Evolutionary conservation across 2,329 filamentous ascomycete genomes (phyloP), one percentile per base, ranked within the genome.

Genomic region (Hypoxylon sp.): DNA sequence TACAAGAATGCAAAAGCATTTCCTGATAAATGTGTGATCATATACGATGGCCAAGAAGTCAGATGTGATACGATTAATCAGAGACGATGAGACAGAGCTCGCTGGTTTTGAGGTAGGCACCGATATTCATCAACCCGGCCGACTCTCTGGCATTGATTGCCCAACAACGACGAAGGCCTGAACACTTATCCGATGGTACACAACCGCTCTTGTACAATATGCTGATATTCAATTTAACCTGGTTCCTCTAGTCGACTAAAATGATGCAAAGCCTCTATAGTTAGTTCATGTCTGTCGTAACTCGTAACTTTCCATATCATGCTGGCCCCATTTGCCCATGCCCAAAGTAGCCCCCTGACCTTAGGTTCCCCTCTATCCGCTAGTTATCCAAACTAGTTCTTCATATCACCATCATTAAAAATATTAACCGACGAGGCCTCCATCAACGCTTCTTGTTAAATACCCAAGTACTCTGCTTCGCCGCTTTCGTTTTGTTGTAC

Each of bases 211-310:
- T 33, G 31, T 11, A 11, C 17, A 33, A 54, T 14, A 37, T 37
- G 7, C 22, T 40, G 5, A 8, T 8, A 10, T 50, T 49, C 44
- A 57, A 46, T 63, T 5, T 55, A 42, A 13, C 66, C 56, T 48
- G 25, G 22, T n/a, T 53, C 27, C 33, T 51, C 56, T 42, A 49
- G 30, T 6, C 46, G 35, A 51, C 33, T 50, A 11, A 22, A 53
- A 31, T 53, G 30, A 60, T 57, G 55, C 48, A 14, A 55, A 35
- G 31, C 31, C 25, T 67, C 63, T 60, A 60, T 55, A n/a, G 17
- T 17, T 4, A 20, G 37, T 31, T 59, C 31, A 56, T 55, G 30
- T 30, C 27, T 60, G 40, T 63, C 68, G 37, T 68, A 62, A 63
- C 13, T 62, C 68, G 33, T 70, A 42, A 60, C 2, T 17, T 49